Evolutionary conservation across 2,329 filamentous ascomycete genomes (phyloP), one percentile per base, ranked within the genome.

Genomic region (Pseudogymnoascus sp.): DNA sequence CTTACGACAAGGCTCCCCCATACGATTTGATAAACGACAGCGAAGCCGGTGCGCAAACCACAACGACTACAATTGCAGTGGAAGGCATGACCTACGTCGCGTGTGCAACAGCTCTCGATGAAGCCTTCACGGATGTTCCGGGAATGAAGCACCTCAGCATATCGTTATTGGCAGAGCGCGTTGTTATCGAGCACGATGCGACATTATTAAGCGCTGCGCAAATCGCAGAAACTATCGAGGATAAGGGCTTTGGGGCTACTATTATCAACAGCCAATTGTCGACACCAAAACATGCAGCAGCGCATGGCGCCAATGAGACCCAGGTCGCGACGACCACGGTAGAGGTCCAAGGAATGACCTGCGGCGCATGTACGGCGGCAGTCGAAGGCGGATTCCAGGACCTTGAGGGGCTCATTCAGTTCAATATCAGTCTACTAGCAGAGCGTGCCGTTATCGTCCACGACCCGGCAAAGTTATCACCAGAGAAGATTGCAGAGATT

Each of bases 321-420:
- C 76, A 78, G 61, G 71, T 83, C 3, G 81, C 87, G 64, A 90
- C 86, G 0, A 97, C 93, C 0, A 97, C 93, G 0, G 82, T 99
- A 17, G 87, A 90, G 4, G 90, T 99, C 63, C 91, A 95, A 69
- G 95, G 95, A 61, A 99, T 99, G 95, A 99, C 95, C 1, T 97
- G 95, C 73, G 93, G 93, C 21, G 91, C 95, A 44, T 99, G 95
- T 76, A 97, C 95, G 0, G 93, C 93, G 1, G 92, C 93, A 5
- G 87, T 97, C 1, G 90, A 97, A 71, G 83, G 85, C 61, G 91
- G 89, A 3, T 95, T 99, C 76, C 84, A 86, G 68, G 84, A 83
- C 67, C 76, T 93, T 1, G 85, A 89, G 9, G 95, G 95, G 21
- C 76, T 97, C 15, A 73, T 91, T 63, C 90, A 92, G 68, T 96